A percentile compares a stretch with the other conserved stretches of the same genome.
phyloP scores from a whole-genome alignment of 1,139 yeast species.

The Hyphopichia buzzinii region DNA sequence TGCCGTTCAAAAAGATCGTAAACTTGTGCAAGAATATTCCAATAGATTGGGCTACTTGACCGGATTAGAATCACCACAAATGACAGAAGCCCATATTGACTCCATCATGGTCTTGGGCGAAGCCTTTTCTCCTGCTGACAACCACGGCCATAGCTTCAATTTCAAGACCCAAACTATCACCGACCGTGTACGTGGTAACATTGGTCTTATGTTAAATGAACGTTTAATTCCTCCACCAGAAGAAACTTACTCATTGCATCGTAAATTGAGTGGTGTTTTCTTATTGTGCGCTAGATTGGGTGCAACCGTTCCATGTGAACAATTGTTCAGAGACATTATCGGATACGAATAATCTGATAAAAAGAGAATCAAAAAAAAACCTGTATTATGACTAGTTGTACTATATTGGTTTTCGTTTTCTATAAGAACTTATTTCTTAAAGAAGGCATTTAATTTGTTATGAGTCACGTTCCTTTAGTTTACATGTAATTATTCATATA shows the following conservation, averaged over 20 bases:
- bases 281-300: constrained; percentile 81
- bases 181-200: constrained; percentile 83
- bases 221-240: constrained; percentile 97
- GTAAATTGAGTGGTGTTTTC: constrained; percentile 93
- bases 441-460: neutral
- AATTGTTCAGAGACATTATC: constrained; percentile 71
- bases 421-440: too few relatives aligned
- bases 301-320: constrained; percentile 81
- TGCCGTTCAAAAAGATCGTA: constrained; percentile 70
- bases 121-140: constrained; percentile 67
- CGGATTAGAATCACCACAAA: constrained; percentile 81
- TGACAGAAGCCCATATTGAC: constrained; percentile 91
- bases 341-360: constrained; percentile 38
- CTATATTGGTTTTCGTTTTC: neutral
- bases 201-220: constrained; percentile 85
- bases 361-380: neutral
- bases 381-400: neutral
- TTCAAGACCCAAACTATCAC: constrained; percentile 87
- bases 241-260: constrained; percentile 91
- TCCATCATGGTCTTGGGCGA: constrained; percentile 90
- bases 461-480: neutral
- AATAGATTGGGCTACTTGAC: constrained; percentile 82
- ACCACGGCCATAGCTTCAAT: constrained; percentile 55
- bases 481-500: too few relatives aligned
- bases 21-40: constrained; percentile 63